phyloP scores from a whole-genome alignment of 2,329 filamentous ascomycete genomes.

The Orbilia quercus region DNA sequence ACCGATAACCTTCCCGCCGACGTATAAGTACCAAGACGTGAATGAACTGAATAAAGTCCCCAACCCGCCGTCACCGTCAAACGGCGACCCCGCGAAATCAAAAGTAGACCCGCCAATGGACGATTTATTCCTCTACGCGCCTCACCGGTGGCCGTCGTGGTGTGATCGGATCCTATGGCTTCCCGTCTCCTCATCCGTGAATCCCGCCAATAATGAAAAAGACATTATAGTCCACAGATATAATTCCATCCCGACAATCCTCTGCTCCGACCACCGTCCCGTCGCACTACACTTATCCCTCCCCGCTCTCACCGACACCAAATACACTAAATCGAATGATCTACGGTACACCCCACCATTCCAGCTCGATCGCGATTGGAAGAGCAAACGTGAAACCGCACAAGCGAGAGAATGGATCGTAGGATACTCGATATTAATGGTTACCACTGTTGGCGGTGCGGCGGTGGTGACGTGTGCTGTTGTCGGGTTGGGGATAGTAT shows the following conservation, averaged over 20 bases:
- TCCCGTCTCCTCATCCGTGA: constrained; percentile 58
- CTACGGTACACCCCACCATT: constrained; percentile 33
- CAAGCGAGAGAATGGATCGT: constrained; percentile 25
- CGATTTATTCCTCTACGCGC: constrained; percentile 70
- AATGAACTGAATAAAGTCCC: constrained; percentile 43
- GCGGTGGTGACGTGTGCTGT: constrained; percentile 31
- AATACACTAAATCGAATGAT: background rate
- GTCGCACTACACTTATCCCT: constrained; percentile 79
- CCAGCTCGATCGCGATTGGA: constrained; percentile 33
- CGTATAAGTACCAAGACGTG: constrained; percentile 79
- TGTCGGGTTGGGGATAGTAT: constrained; percentile 30
- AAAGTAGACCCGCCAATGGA: constrained; percentile 67
- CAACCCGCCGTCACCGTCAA: constrained; percentile 63
- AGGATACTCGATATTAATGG: constrained; percentile 44
- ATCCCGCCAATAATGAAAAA: constrained; percentile 60
- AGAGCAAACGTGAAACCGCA: constrained; percentile 23
- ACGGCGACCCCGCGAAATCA: constrained; percentile 59
- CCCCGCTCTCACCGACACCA: constrained; percentile 63
- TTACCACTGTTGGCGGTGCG: constrained; percentile 30
- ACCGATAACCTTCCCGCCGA: constrained; percentile 82
- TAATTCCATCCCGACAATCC: constrained; percentile 78
- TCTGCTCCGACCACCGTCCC: constrained; percentile 87
- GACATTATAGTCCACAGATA: constrained; percentile 73
- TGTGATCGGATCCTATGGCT: constrained; percentile 89
- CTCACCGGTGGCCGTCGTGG: constrained; percentile 89